A percentile compares a stretch with the other conserved stretches of the same genome.
phyloP scores from a whole-genome alignment of 768 basidiomycete species.

The Trametes cingulata region DNA sequence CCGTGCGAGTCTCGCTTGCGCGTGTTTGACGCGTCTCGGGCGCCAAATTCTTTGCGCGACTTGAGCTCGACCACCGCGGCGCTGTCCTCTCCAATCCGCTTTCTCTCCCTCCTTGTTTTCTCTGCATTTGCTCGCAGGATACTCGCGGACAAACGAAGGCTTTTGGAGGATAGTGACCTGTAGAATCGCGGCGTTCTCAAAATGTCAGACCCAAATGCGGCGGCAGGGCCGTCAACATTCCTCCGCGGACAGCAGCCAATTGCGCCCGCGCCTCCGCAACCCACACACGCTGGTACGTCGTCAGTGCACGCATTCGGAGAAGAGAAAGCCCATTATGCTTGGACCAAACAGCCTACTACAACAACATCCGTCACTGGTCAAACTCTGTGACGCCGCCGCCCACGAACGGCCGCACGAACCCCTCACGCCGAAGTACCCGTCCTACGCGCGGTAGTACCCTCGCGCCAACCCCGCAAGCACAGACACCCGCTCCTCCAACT shows the following conservation, averaged over 20 bases:
- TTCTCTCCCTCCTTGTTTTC: too few species aligned
- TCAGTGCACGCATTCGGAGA: neutral
- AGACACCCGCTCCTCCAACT: constrained; percentile 37
- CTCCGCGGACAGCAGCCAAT: constrained; percentile 20
- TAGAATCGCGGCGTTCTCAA: neutral
- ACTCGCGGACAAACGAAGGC: neutral
- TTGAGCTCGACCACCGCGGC: constrained; percentile 18
- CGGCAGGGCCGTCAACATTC: constrained; percentile 19
- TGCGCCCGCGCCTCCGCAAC: constrained; percentile 30
- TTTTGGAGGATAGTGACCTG: neutral
- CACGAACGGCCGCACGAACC: constrained; percentile 44
- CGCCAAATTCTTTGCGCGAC: constrained; percentile 11
- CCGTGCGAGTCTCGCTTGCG: neutral
- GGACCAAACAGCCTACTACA: constrained; percentile 51
- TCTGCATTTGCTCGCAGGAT: too few species aligned
- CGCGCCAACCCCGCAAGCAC: constrained; percentile 36
- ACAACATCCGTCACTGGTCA: constrained; percentile 73
- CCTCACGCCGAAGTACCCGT: constrained; percentile 38
- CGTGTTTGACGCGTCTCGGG: constrained; percentile 17
- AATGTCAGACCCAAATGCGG: constrained; percentile 16
- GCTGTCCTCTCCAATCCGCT: neutral
- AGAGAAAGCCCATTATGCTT: neutral
- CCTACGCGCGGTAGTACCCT: constrained; percentile 46
- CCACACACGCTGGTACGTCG: constrained; percentile 31
- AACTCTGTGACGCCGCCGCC: constrained; percentile 57